Evolutionary conservation across 2,329 filamentous ascomycete species (phyloP).

Genomic region (Colletotrichum abscissum): DNA sequence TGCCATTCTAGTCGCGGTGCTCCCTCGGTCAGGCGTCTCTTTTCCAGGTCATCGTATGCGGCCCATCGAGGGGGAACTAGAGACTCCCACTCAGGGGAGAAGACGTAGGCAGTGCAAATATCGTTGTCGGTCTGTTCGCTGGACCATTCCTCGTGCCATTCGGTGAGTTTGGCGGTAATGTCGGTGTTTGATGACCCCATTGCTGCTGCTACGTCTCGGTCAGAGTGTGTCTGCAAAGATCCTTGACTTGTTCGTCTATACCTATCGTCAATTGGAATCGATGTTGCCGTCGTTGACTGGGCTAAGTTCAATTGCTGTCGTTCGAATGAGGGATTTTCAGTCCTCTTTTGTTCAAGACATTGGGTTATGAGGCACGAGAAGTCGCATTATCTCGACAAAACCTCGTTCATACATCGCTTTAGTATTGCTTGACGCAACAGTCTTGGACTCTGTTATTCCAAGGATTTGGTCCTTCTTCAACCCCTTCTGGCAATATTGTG

Average conservation of each 20-base stretch:
- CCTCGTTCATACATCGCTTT: background rate
- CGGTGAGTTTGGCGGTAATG: background rate
- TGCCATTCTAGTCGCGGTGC: background rate
- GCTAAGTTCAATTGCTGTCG: background rate
- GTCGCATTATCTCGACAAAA: background rate
- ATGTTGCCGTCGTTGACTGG: too few relatives aligned
- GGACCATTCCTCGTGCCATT: background rate
- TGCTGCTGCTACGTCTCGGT: background rate
- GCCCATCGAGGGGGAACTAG: background rate
- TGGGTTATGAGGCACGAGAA: background rate
- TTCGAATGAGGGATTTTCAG: background rate
- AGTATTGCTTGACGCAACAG: background rate
- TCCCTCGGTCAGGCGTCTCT: background rate
- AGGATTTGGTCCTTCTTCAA: background rate
- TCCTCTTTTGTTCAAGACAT: background rate
- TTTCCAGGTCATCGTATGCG: background rate
- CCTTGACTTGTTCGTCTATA: too few relatives aligned
- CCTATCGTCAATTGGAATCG: too few relatives aligned
- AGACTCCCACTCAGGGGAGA: background rate
- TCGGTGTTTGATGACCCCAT: background rate
- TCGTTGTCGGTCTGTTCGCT: background rate
- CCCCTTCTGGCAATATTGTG: background rate
- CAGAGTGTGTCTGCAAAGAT: background rate
- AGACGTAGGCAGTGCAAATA: background rate
- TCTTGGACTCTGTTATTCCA: background rate